Conservation (phyloP, 2,329 filamentous ascomycete genomes). For the Colletotrichum filicis region DNA sequence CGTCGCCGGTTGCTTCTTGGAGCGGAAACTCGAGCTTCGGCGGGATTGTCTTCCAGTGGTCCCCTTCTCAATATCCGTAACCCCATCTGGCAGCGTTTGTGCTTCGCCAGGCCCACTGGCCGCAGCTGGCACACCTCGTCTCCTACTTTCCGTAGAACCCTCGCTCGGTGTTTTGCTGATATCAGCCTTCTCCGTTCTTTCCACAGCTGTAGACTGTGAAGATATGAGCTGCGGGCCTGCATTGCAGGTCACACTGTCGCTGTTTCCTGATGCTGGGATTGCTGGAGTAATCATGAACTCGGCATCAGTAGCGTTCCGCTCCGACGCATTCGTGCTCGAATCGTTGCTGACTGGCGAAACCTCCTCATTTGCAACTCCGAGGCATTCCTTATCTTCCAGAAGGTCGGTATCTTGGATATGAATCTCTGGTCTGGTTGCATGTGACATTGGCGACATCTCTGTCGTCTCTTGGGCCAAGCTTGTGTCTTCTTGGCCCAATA, state of each 20-base stretch:
- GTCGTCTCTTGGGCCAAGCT: not conserved
- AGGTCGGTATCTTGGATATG: conserved; percentile 1
- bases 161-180: not conserved
- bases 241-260: not conserved
- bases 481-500: not conserved
- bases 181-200: not conserved
- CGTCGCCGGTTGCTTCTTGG: conserved; percentile 49
- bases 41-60: conserved; percentile 6
- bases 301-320: not conserved
- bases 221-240: conserved; percentile 12
- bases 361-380: not conserved
- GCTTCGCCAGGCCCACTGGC: not conserved
- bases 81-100: not conserved
- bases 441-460: not conserved
- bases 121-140: not conserved
- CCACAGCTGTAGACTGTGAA: conserved; percentile 1
- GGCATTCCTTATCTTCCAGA: not conserved
- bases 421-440: not conserved
- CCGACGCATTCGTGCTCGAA: not conserved
- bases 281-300: conserved; percentile 14
- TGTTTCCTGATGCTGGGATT: not conserved
- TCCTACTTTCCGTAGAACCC: not conserved
- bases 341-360: not conserved
- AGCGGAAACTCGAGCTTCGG: too few species aligned
- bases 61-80: conserved; percentile 9